phyloP scores from a whole-genome alignment of 495 filamentous ascomycete genomes.

The Tuber indicum region DNA sequence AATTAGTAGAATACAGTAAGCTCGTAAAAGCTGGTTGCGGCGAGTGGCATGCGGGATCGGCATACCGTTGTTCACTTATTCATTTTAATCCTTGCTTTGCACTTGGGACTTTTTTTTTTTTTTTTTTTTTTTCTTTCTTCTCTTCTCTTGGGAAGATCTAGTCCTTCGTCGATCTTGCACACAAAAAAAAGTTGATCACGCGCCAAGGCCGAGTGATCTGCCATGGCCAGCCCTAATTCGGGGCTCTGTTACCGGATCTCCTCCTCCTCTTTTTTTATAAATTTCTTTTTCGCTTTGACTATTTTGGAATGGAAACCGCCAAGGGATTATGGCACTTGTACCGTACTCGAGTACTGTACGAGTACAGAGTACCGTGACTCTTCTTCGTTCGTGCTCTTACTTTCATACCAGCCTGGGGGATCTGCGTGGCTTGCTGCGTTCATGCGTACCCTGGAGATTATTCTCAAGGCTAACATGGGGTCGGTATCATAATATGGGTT shows the following conservation, averaged over 20 bases:
- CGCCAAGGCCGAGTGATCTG: background rate
- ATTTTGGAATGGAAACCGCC: background rate
- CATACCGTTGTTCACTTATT: background rate
- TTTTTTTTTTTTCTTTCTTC: no score
- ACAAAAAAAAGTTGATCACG: background rate
- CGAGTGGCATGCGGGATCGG: background rate
- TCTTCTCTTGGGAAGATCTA: background rate
- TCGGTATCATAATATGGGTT: background rate
- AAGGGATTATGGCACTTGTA: background rate
- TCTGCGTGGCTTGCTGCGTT: background rate
- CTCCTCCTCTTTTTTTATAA: background rate
- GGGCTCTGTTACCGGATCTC: background rate
- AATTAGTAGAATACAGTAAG: slow-evolving; percentile 1
- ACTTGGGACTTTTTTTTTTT: background rate
- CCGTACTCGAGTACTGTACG: background rate
- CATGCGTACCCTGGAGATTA: background rate
- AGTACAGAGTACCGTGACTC: no score
- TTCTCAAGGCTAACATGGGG: background rate
- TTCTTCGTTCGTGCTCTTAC: background rate
- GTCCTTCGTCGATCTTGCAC: background rate
- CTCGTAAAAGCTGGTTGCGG: background rate
- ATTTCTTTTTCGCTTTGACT: background rate
- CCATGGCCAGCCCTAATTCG: background rate
- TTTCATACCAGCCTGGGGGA: background rate
- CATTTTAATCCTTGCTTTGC: background rate